Percentiles rank a stretch among this genome's conserved stretches.
These are phyloP conservation scores for Vigna mungo DNA, from an alignment of 306 rosid species.

Conservation along the genomic window DNA sequence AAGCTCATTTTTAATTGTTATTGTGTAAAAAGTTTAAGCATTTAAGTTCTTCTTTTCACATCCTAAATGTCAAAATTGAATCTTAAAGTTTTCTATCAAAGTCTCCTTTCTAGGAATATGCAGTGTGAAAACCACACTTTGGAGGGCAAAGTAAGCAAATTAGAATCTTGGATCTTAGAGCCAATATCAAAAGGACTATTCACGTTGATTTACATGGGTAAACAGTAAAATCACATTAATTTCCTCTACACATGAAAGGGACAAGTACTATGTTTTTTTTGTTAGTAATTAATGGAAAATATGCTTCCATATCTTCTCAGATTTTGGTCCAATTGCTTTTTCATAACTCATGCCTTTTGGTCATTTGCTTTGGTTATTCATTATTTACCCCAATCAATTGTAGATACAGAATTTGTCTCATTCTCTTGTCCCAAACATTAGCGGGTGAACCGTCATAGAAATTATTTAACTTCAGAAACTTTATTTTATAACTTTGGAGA, in stretches of 20 bases:
- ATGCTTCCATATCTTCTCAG: conserved; percentile 43
- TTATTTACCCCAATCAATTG: conserved; percentile 37
- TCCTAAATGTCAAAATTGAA: conserved; percentile 23
- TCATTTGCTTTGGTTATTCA: conserved; percentile 35
- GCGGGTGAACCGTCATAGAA: conserved; percentile 11
- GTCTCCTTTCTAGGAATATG: not conserved
- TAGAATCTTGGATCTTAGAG: conserved; percentile 28
- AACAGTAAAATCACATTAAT: conserved; percentile 25
- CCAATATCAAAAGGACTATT: conserved; percentile 30
- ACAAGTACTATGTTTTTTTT: conserved; percentile 35
- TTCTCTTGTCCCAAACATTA: conserved; percentile 6
- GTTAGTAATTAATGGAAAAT: conserved; percentile 15
- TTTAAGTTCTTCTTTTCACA: conserved; percentile 20
- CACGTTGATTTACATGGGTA: conserved; percentile 11
- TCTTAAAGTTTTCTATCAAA: conserved; percentile 28
- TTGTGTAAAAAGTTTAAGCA: conserved; percentile 28
- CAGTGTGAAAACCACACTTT: conserved; percentile 32
- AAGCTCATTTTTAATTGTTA: conserved; percentile 29
- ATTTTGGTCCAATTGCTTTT: conserved; percentile 51
- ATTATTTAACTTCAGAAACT: conserved; percentile 23
- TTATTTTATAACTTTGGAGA: conserved; percentile 2
- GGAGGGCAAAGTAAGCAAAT: conserved; percentile 23
- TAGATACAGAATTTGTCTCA: conserved; percentile 24
- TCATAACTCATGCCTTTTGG: conserved; percentile 47
- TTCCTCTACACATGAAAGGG: conserved; percentile 34